These are phyloP conservation scores for Senna siamea DNA, from an alignment of 306 rosid genomes.

Conservation along the genomic window DNA sequence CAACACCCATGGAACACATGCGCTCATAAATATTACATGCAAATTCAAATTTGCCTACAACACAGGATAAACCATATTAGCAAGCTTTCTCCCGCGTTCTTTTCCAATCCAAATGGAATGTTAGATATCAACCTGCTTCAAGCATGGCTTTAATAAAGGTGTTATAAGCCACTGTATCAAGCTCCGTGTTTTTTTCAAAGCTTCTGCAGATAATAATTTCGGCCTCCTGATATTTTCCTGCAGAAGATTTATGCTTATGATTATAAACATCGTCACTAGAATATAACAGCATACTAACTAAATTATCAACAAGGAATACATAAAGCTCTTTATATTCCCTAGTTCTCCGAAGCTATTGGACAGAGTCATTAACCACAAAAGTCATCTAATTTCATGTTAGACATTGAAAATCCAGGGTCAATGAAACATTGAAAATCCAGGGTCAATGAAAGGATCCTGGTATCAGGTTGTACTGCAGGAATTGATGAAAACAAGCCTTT, in stretches of 20 bases:
- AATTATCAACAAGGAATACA: constrained; percentile 19
- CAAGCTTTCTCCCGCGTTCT: constrained; percentile 32
- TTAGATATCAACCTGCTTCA: constrained; percentile 65
- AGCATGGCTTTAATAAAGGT: constrained; percentile 95
- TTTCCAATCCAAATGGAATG: constrained; percentile 25
- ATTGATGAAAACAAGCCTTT: background rate
- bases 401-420: background rate
- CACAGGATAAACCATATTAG: constrained; percentile 40
- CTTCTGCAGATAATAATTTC: constrained; percentile 62
- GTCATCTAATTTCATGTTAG: background rate
- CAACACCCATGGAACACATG: constrained; percentile 64
- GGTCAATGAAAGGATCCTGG: too few species aligned
- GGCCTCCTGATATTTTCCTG: constrained; percentile 79
- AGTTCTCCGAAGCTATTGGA: background rate
- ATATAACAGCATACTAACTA: constrained; percentile 29
- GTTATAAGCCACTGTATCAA: constrained; percentile 94
- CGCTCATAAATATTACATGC: constrained; percentile 71
- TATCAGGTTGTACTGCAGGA: background rate
- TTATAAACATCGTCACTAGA: constrained; percentile 25
- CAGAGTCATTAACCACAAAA: background rate
- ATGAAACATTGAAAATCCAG: background rate
- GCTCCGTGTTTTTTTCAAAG: constrained; percentile 63
- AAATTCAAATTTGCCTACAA: constrained; percentile 74
- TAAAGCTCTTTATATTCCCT: background rate
- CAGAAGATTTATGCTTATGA: constrained; percentile 28